phyloP scores from a whole-genome alignment of 2,329 filamentous ascomycete species.

The Orbilia ellipsospora region DNA sequence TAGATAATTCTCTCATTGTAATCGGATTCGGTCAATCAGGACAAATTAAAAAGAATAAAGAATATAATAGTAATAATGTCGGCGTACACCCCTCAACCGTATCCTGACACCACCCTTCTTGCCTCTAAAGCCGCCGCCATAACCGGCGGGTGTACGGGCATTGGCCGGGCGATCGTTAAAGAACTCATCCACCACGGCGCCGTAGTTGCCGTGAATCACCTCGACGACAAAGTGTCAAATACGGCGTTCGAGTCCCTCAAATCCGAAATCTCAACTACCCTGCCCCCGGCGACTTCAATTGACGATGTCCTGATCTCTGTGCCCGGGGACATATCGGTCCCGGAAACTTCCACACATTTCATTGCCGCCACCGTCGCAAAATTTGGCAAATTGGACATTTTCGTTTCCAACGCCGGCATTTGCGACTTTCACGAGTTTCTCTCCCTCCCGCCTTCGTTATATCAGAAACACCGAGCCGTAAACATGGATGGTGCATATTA shows the following conservation, averaged over 20 bases:
- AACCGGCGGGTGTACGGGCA: constrained; percentile 86
- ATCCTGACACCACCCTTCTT: constrained; percentile 67
- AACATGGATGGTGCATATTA: constrained; percentile 93
- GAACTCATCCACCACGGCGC: constrained; percentile 82
- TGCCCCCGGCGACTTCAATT: constrained; percentile 66
- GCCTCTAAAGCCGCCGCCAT: constrained; percentile 82
- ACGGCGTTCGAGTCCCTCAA: constrained; percentile 69
- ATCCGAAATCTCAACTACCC: constrained; percentile 64
- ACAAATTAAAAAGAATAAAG: constrained; percentile 1
- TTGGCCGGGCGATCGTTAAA: constrained; percentile 84
- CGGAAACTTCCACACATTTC: constrained; percentile 75
- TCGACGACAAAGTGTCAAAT: constrained; percentile 70
- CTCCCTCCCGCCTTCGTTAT: constrained; percentile 75
- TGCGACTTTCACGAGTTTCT: constrained; percentile 91
- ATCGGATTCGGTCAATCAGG: neutral
- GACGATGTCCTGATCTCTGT: constrained; percentile 71
- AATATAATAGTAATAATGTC: constrained; percentile 24
- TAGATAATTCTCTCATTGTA: constrained; percentile 5
- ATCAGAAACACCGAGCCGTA: constrained; percentile 76
- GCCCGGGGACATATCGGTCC: constrained; percentile 79
- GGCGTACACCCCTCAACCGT: constrained; percentile 24
- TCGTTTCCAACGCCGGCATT: constrained; percentile 77
- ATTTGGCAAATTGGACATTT: constrained; percentile 67
- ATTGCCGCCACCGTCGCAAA: constrained; percentile 73
- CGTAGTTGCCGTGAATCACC: constrained; percentile 75